Evolutionary conservation across 2,329 filamentous ascomycete species (phyloP).

Genomic region (Coniochaeta sp.): DNA sequence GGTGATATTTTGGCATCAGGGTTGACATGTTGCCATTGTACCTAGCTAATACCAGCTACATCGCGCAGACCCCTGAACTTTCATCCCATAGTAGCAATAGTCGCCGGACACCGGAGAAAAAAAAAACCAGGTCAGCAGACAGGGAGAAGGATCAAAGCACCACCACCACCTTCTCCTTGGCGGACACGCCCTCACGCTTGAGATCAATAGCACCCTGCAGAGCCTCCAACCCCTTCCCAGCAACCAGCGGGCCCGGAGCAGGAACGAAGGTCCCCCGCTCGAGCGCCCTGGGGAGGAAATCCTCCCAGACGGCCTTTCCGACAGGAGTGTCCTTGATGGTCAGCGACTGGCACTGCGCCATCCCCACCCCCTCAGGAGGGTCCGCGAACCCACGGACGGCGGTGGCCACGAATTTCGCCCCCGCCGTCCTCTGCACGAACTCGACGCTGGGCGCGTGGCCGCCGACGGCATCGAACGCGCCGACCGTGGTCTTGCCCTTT

Average conservation of each 20-base stretch:
- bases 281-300: slow-evolving; percentile 19
- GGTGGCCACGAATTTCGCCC: slow-evolving; percentile 12
- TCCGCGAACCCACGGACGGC: neutral
- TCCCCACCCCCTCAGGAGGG: neutral
- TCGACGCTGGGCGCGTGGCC: slow-evolving; percentile 7
- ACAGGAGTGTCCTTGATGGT: slow-evolving; percentile 12
- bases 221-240: slow-evolving; percentile 19
- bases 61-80: no score
- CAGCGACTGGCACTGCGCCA: slow-evolving; percentile 14
- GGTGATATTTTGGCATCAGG: no score
- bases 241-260: slow-evolving; percentile 17
- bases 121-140: neutral
- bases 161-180: slow-evolving; percentile 27
- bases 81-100: no score
- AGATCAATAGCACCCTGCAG: slow-evolving; percentile 21
- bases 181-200: slow-evolving; percentile 24
- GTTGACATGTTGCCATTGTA: no score
- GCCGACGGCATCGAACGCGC: slow-evolving; percentile 9
- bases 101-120: no score
- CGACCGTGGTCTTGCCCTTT: slow-evolving; percentile 5
- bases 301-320: slow-evolving; percentile 12
- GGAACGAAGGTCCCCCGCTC: slow-evolving; percentile 14
- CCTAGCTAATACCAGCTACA: no score
- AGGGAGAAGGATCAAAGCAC: neutral
- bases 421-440: slow-evolving; percentile 8